These are phyloP conservation scores for Metarhizium sp. DNA, from an alignment of 2,329 filamentous ascomycete genomes.

Conservation along the genomic window DNA sequence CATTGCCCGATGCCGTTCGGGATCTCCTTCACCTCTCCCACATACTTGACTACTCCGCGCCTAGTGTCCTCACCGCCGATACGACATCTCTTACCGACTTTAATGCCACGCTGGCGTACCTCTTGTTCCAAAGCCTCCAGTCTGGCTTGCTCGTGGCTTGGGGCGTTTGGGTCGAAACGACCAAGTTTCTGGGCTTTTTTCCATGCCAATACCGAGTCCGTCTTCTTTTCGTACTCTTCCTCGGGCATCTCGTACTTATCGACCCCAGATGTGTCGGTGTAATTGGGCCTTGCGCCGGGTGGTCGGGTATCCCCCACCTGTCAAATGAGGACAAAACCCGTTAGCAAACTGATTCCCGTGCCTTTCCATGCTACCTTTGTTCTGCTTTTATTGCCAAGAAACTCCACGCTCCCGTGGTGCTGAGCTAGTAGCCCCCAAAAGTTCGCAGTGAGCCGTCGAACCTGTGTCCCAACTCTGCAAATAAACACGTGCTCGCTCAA, in stretches of 20 bases:
- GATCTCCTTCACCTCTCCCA: slow-evolving; percentile 68
- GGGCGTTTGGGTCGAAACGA: slow-evolving; percentile 82
- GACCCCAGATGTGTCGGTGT: slow-evolving; percentile 70
- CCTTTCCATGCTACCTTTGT: neutral
- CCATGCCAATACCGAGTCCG: slow-evolving; percentile 87
- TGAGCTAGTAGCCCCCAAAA: neutral
- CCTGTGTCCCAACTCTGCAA: neutral
- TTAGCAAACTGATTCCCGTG: slow-evolving; percentile 11
- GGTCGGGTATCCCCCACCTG: slow-evolving; percentile 78
- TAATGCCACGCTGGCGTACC: slow-evolving; percentile 58
- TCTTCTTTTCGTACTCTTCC: slow-evolving; percentile 74
- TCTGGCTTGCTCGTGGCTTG: slow-evolving; percentile 63
- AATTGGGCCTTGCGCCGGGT: slow-evolving; percentile 64
- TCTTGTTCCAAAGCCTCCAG: slow-evolving; percentile 60
- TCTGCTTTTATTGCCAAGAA: neutral
- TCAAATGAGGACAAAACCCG: slow-evolving; percentile 13
- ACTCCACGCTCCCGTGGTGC: neutral
- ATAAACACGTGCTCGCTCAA: neutral
- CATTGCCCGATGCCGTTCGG: slow-evolving; percentile 55
- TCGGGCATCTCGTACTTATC: slow-evolving; percentile 87
- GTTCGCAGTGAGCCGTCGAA: neutral
- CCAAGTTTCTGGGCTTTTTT: slow-evolving; percentile 94
- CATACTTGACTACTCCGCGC: slow-evolving; percentile 60
- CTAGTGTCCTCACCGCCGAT: slow-evolving; percentile 59
- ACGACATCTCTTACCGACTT: slow-evolving; percentile 52